A percentile compares a stretch with the other conserved stretches of the same genome.
Conservation (phyloP, 371 early-diverging fungal species). For the Saksenaea vasiformis region DNA sequence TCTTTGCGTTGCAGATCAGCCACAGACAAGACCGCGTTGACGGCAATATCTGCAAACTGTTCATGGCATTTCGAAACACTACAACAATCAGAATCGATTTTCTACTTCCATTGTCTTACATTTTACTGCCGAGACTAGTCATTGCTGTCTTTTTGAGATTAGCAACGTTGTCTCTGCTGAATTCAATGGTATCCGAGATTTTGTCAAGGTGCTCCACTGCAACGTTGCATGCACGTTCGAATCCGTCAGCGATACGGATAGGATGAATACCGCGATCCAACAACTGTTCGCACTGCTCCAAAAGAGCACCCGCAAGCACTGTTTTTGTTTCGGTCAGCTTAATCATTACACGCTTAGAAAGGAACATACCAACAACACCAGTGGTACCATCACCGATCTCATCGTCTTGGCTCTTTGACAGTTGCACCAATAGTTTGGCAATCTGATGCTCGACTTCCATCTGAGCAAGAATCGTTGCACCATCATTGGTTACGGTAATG, state of each 20-base stretch:
- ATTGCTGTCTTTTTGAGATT: slow-evolving; percentile 96
- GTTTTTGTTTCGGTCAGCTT: neutral
- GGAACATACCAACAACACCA: slow-evolving; percentile 92
- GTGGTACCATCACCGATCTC: slow-evolving; percentile 99
- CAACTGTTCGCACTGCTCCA: slow-evolving; percentile 97
- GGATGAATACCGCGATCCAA: slow-evolving; percentile 99
- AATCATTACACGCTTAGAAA: neutral
- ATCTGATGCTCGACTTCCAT: slow-evolving; percentile 99
- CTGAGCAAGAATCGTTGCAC: slow-evolving; percentile 99
- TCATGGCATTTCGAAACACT: slow-evolving; percentile 98
- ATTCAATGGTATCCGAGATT: slow-evolving; percentile 91
- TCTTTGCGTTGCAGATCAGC: slow-evolving; percentile 99
- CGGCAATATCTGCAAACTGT: slow-evolving; percentile 96
- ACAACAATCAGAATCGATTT: neutral
- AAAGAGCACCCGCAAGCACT: slow-evolving; percentile 98
- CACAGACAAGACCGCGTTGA: slow-evolving; percentile 97
- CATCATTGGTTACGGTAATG: slow-evolving; percentile 99
- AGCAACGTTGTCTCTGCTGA: slow-evolving; percentile 78
- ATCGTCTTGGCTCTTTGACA: slow-evolving; percentile 99
- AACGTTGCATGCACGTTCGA: slow-evolving; percentile 94
- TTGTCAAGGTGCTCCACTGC: slow-evolving; percentile 91
- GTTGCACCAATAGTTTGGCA: slow-evolving; percentile 96
- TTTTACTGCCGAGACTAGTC: slow-evolving; percentile 98
- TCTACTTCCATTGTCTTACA: slow-evolving; percentile 61
- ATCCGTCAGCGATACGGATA: slow-evolving; percentile 98